phyloP scores from a whole-genome alignment of 768 basidiomycete genomes.

The Tephrocybe sp. region DNA sequence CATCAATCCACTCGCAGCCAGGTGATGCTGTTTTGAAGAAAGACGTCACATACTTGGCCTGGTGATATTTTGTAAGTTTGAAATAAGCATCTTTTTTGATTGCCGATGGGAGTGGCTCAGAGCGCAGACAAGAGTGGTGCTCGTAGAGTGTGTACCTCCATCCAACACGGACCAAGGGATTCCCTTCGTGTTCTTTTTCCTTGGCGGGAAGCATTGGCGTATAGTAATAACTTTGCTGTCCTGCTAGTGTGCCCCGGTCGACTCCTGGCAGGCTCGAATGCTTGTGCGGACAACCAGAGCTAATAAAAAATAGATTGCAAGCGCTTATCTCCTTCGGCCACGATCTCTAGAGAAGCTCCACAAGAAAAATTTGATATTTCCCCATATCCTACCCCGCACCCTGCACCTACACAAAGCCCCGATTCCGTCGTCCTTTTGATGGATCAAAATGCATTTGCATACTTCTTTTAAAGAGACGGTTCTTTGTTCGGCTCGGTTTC shows the following conservation, averaged over 20 bases:
- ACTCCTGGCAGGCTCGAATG: too few species aligned
- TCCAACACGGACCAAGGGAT: not conserved
- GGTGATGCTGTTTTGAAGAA: too few species aligned
- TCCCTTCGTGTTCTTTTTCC: not conserved
- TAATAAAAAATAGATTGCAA: not conserved
- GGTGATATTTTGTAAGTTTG: too few species aligned
- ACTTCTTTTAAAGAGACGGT: constrained; percentile 8
- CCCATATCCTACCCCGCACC: not conserved
- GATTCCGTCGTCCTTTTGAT: constrained; percentile 13
- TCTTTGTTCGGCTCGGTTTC: not conserved
- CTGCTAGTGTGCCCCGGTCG: too few species aligned
- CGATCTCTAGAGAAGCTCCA: constrained; percentile 2
- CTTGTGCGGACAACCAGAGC: too few species aligned
- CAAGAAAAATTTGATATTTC: not conserved
- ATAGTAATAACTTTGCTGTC: too few species aligned
- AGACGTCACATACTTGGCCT: too few species aligned
- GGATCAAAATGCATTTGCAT: not conserved
- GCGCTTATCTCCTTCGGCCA: not conserved
- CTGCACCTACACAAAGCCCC: not conserved
- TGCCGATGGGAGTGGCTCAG: too few species aligned
- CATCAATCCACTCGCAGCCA: too few species aligned
- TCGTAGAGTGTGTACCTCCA: not conserved
- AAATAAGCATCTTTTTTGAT: too few species aligned
- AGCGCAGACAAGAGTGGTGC: too few species aligned
- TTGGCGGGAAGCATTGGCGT: not conserved